phyloP scores from a whole-genome alignment of 2,329 filamentous ascomycete genomes.

The Alternaria brassicae region DNA sequence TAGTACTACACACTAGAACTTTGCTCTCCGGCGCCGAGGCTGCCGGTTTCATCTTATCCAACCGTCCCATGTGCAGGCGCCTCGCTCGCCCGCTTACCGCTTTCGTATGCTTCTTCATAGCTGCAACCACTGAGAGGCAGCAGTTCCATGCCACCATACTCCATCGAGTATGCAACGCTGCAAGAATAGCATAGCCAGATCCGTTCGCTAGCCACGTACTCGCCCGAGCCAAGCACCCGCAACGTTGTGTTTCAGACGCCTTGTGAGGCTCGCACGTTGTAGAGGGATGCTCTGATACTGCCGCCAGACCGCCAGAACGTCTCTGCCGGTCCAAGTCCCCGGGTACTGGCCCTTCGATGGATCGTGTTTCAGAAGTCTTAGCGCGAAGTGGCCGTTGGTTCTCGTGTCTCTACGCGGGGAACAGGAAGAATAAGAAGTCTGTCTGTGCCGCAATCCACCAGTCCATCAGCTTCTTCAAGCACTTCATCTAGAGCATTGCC shows the following conservation, averaged over 20 bases:
- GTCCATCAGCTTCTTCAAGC: slow-evolving; percentile 30
- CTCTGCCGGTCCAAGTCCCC: slow-evolving; percentile 32
- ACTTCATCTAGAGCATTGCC: slow-evolving; percentile 38
- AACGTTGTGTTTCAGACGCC: slow-evolving; percentile 48
- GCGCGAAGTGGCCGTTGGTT: slow-evolving; percentile 47
- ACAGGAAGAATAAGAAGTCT: slow-evolving; percentile 47
- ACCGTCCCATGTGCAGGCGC: slow-evolving; percentile 47
- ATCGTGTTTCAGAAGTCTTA: slow-evolving; percentile 52
- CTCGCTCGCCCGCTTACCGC: slow-evolving; percentile 36
- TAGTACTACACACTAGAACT: slow-evolving; percentile 16
- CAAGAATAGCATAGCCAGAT: slow-evolving; percentile 35
- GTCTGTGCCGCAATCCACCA: slow-evolving; percentile 47
- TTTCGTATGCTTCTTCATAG: slow-evolving; percentile 32
- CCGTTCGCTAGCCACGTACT: slow-evolving; percentile 41
- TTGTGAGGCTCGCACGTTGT: slow-evolving; percentile 38
- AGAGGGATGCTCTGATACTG: slow-evolving; percentile 39
- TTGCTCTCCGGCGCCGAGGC: slow-evolving; percentile 25
- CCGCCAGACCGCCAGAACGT: slow-evolving; percentile 31
- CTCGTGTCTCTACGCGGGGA: slow-evolving; percentile 37
- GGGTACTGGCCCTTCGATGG: slow-evolving; percentile 35
- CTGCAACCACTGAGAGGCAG: slow-evolving; percentile 38
- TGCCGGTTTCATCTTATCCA: slow-evolving; percentile 49
- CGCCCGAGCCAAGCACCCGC: slow-evolving; percentile 36
- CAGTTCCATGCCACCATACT: slow-evolving; percentile 22
- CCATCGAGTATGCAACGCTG: slow-evolving; percentile 22